phyloP scores from a whole-genome alignment of 2,329 filamentous ascomycete species.

The Colletotrichum sp. region DNA sequence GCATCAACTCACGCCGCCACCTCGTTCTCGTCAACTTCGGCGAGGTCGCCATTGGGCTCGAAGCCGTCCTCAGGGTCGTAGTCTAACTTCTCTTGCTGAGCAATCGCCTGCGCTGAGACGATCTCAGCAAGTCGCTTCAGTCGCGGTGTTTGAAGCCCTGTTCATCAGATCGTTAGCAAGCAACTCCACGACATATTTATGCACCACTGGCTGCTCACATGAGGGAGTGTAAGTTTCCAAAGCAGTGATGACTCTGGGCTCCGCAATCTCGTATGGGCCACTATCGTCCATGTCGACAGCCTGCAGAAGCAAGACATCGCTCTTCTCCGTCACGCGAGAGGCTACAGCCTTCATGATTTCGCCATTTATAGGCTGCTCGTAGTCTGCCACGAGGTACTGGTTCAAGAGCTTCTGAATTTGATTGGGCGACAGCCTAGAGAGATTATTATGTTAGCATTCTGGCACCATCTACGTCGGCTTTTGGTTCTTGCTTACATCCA shows the following conservation, averaged over 20 bases:
- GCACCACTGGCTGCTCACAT: conserved; percentile 65
- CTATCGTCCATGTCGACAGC: conserved; percentile 99
- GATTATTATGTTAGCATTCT: neutral
- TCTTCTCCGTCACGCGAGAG: conserved; percentile 96
- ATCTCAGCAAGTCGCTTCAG: conserved; percentile 98
- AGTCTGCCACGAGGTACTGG: conserved; percentile 97
- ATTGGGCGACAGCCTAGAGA: conserved; percentile 85
- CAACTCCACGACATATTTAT: neutral
- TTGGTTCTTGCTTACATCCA: conserved; percentile 80
- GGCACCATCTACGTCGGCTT: neutral
- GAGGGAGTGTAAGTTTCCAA: conserved; percentile 98
- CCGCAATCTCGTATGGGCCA: conserved; percentile 97
- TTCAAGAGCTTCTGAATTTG: conserved; percentile 99
- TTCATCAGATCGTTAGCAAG: conserved; percentile 29
- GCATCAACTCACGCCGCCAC: neutral
- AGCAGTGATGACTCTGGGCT: conserved; percentile 93
- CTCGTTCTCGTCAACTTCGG: conserved; percentile 55
- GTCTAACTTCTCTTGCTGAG: conserved; percentile 88
- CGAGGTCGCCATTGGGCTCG: conserved; percentile 54
- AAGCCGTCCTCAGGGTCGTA: conserved; percentile 49
- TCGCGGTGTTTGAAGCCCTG: conserved; percentile 94
- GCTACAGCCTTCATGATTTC: conserved; percentile 99
- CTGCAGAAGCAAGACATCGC: conserved; percentile 89
- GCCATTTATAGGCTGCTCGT: conserved; percentile 98
- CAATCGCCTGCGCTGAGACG: conserved; percentile 93